These are phyloP conservation scores for Didymellaceae sp. DNA, from an alignment of 2,329 filamentous ascomycete genomes.

Conservation along the genomic window DNA sequence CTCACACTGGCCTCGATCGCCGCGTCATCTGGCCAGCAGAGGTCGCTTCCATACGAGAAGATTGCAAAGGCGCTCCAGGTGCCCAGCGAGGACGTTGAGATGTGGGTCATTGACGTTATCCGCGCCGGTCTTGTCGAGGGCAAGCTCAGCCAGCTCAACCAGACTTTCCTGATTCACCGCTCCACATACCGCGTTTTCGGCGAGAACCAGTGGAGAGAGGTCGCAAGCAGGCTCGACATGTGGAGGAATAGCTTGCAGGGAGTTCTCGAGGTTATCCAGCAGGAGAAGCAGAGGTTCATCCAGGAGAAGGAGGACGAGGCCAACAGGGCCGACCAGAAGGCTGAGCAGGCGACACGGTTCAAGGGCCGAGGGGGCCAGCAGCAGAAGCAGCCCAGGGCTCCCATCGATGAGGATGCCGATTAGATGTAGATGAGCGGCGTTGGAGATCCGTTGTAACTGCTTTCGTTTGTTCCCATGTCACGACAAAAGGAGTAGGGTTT, in stretches of 20 bases:
- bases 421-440: conserved; percentile 26
- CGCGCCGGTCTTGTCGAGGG: conserved; percentile 94
- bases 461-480: conserved; percentile 30
- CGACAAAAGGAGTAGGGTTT: conserved; percentile 30
- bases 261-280: conserved; percentile 78
- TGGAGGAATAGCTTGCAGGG: conserved; percentile 84
- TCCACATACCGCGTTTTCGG: conserved; percentile 96
- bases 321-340: conserved; percentile 73
- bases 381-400: conserved; percentile 39
- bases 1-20: conserved; percentile 91
- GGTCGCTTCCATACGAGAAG: conserved; percentile 85
- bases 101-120: conserved; percentile 99
- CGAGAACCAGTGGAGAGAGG: conserved; percentile 97
- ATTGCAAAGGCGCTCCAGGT: conserved; percentile 88
- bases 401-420: conserved; percentile 46
- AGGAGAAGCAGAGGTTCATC: conserved; percentile 81
- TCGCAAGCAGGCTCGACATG: conserved; percentile 86
- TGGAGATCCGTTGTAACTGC: conserved; percentile 18
- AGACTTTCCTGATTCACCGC: conserved; percentile 93
- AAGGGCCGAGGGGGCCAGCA: conserved; percentile 31
- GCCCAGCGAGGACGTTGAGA: conserved; percentile 83
- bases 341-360: conserved; percentile 47
- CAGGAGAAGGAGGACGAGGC: conserved; percentile 78
- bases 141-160: conserved; percentile 90
- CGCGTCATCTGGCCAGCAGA: conserved; percentile 75